Evolutionary conservation across 441 rosid species (phyloP), one percentile per base, ranked within the genome.

Genomic region (Aquilaria agallochum): DNA sequence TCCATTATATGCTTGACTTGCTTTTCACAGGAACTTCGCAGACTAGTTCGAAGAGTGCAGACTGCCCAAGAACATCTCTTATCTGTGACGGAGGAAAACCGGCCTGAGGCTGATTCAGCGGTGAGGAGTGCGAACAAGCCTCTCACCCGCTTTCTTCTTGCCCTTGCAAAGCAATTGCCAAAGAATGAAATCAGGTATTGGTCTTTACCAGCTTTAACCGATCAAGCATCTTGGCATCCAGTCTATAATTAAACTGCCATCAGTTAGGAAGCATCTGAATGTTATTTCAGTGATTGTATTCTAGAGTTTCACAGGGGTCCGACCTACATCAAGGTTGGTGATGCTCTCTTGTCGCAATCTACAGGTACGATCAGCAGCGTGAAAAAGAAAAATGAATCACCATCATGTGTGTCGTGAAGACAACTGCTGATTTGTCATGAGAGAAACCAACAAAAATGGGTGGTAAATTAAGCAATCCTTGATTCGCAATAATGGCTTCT

Each of bases 21-120:
- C 55, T 56, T 59, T 66, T 63, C 34, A 46, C 66, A 92, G 98
- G 95, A 89, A 66, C 64, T 92, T 59, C 87, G 89, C 20, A 83
- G 74, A 66, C 94, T 87, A 64, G 90, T 92, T 40, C 82, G 90
- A 52, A 77, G 53, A 69, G 89, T 84, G 45, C 88, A 84, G 36
- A 58, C 68, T 31, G 74, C 62, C 70, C 80, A 74, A 63, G 84
- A 87, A 54, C 78, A 59, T 65, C 62, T 65, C n/a, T 69, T 67
- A 59, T 34, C n/a, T 5, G 44, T 33, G 14, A 40, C 72, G 1
- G 73, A 78, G 55, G 90, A 76, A 62, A 69, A 62, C 20, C 72
- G 13, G 9, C 9, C 45, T 9, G 30, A 79, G 65, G 77, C 73
- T 2, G 78, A 79, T n/a, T 66, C 76, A 14, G 82, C 55, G 2